Evolutionary conservation across 345 rosid genomes (phyloP).

Genomic region (Aegle marmelos): DNA sequence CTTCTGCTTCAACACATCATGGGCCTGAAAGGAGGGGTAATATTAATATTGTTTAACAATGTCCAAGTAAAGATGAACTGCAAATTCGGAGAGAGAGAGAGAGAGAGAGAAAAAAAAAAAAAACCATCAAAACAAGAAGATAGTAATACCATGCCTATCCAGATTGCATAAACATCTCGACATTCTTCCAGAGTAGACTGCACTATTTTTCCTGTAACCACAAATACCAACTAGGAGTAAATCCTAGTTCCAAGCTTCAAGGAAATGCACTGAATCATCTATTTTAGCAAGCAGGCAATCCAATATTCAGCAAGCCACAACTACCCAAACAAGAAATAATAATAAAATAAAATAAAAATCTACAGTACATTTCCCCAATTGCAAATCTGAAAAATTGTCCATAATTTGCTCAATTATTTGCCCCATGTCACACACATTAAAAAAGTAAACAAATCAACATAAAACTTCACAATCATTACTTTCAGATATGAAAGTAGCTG

Average conservation of each 20-base stretch:
- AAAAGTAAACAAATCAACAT: neutral
- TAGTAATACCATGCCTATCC: constrained; percentile 64
- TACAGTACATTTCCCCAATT: neutral
- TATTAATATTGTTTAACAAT: constrained; percentile 6
- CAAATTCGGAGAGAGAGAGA: constrained; percentile 5
- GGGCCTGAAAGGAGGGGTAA: constrained; percentile 55
- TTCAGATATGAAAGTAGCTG: neutral
- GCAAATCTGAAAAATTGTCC: neutral
- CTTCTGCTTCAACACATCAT: constrained; percentile 64
- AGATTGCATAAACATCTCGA: constrained; percentile 68
- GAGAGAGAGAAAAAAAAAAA: neutral
- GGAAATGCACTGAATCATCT: neutral
- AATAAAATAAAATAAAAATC: neutral
- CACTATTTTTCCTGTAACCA: constrained; percentile 73
- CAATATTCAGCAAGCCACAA: neutral
- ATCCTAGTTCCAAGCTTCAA: neutral
- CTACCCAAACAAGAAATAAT: neutral
- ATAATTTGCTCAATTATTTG: neutral
- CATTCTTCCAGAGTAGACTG: constrained; percentile 90
- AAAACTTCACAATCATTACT: neutral
- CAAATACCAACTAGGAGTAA: constrained; percentile 4
- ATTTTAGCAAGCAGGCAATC: neutral
- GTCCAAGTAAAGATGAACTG: neutral
- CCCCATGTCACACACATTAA: neutral
- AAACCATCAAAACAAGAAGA: neutral